Conservation (phyloP, 495 filamentous ascomycete genomes). For the Parmelia sp. region DNA sequence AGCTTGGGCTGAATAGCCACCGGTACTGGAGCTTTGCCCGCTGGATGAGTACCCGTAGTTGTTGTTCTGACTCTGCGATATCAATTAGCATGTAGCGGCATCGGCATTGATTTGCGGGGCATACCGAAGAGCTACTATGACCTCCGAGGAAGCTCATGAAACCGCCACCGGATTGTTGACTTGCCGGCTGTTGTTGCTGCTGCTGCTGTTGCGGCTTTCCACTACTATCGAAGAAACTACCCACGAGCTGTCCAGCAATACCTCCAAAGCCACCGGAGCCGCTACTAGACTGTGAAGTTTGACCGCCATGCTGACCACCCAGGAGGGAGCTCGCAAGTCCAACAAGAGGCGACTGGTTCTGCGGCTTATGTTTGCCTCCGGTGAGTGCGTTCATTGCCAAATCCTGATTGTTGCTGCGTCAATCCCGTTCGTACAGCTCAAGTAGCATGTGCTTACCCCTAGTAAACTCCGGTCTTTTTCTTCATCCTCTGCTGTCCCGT, state of each 20-base stretch:
- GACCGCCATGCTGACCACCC: slow-evolving; percentile 29
- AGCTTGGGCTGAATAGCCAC: slow-evolving; percentile 36
- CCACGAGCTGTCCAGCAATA: slow-evolving; percentile 33
- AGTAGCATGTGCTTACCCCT: slow-evolving; percentile 14
- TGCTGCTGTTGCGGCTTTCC: slow-evolving; percentile 30
- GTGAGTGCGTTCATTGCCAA: slow-evolving; percentile 35
- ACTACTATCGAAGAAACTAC: slow-evolving; percentile 32
- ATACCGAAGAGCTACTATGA: slow-evolving; percentile 31
- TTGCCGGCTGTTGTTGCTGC: slow-evolving; percentile 24
- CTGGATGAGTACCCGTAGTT: slow-evolving; percentile 32
- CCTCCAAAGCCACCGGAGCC: slow-evolving; percentile 26
- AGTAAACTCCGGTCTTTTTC: slow-evolving; percentile 26
- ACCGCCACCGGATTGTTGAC: slow-evolving; percentile 18
- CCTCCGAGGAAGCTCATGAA: slow-evolving; percentile 28
- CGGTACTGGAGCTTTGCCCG: slow-evolving; percentile 27
- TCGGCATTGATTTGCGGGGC: not conserved
- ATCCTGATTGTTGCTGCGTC: slow-evolving; percentile 25
- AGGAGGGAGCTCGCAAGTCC: slow-evolving; percentile 36
- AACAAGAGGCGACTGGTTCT: slow-evolving; percentile 31
- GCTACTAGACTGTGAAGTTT: slow-evolving; percentile 23
- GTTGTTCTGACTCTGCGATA: slow-evolving; percentile 25
- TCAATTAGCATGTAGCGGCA: slow-evolving; percentile 3
- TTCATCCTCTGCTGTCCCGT: slow-evolving; percentile 10
- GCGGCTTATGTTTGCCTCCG: slow-evolving; percentile 33
- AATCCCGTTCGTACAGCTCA: not conserved